Evolutionary conservation across 768 basidiomycete genomes (phyloP), one percentile per base, ranked within the genome.

Genomic region (Nidula microcarpa): DNA sequence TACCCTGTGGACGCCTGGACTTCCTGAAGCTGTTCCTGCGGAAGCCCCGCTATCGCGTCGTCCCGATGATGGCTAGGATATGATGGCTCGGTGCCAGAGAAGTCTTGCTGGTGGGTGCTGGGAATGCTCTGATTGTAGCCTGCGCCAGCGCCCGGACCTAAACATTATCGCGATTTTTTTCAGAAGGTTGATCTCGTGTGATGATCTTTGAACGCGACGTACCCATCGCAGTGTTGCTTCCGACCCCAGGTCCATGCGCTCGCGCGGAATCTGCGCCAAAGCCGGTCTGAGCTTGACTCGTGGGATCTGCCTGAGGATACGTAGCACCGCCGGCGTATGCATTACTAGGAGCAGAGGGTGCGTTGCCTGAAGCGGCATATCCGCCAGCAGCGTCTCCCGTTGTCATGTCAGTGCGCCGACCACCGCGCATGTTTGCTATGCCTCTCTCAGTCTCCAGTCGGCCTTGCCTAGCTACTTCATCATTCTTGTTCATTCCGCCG

Each of bases 381-480:
- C 37, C 37, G n/a, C 8, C 37, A n/a, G 34, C 49, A 16, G 33
- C 14, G 17, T 37, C 7, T n/a, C n/a, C 34, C n/a, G 49, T 50
- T 50, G 8, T 36, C n/a, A n/a, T n/a, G n/a, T n/a, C n/a, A n/a
- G n/a, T n/a, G n/a, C n/a, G n/a, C n/a, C n/a, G n/a, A n/a, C n/a
- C n/a, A n/a, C 63, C 57, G 46, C 51, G 62, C 32, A 68, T 43
- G 18, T 62, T 65, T 0, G 67, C 69, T 36, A 77, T 43, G 0
- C 78, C 80, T 33, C 67, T 60, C 51, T 76, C 63, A 9, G 72
- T 60, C 55, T 81, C 77, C 33, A 65, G 33, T 16, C 71, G 66
- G 1, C 80, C 79, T 43, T 69, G 61, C 5, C 60, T 43, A 0
- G 64, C 67, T 5, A 75, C 66, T 3, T 72, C 71, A 4, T 73